A percentile compares a stretch with the other conserved stretches of the same genome.
phyloP scores from a whole-genome alignment of 2,329 filamentous ascomycete species.

The Diaporthe helianthi region DNA sequence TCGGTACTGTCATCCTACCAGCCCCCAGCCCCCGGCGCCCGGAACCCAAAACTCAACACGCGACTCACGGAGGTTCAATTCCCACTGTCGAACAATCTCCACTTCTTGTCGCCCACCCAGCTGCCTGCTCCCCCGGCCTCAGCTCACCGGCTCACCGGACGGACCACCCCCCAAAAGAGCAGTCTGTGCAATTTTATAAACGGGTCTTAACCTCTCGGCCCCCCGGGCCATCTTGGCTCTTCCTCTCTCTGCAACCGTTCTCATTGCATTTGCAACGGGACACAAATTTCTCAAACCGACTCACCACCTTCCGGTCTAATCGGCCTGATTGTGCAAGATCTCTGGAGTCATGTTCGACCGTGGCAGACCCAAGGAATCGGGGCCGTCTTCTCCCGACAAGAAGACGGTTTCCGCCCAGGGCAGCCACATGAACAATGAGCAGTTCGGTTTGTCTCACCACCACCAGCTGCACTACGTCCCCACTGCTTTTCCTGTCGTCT shows the following conservation, averaged over 20 bases:
- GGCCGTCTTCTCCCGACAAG: conserved; percentile 45
- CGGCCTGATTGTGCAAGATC: conserved; percentile 36
- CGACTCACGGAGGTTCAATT: conserved; percentile 23
- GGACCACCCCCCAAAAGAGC: conserved; percentile 21
- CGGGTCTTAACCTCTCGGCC: conserved; percentile 24
- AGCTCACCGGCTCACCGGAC: conserved; percentile 18
- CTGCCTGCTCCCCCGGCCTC: conserved; percentile 18
- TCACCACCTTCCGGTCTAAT: conserved; percentile 34
- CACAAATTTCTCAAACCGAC: conserved; percentile 18
- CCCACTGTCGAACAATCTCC: conserved; percentile 14
- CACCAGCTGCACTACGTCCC: conserved; percentile 27
- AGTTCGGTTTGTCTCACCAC: conserved; percentile 61
- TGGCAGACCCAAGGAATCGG: conserved; percentile 45
- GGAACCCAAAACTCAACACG: conserved; percentile 5
- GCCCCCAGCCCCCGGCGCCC: conserved; percentile 17
- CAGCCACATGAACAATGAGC: conserved; percentile 70
- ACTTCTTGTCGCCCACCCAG: conserved; percentile 26
- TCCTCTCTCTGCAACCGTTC: conserved; percentile 28
- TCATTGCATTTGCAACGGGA: conserved; percentile 36
- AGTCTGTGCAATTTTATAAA: conserved; percentile 35
- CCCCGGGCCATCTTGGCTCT: conserved; percentile 19
- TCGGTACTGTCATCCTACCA: conserved; percentile 20
- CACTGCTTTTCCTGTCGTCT: neutral
- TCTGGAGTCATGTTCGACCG: conserved; percentile 43
- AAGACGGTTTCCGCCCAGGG: conserved; percentile 68